phyloP scores from a whole-genome alignment of 306 rosid species.

The Hippophae rhamnoides region DNA sequence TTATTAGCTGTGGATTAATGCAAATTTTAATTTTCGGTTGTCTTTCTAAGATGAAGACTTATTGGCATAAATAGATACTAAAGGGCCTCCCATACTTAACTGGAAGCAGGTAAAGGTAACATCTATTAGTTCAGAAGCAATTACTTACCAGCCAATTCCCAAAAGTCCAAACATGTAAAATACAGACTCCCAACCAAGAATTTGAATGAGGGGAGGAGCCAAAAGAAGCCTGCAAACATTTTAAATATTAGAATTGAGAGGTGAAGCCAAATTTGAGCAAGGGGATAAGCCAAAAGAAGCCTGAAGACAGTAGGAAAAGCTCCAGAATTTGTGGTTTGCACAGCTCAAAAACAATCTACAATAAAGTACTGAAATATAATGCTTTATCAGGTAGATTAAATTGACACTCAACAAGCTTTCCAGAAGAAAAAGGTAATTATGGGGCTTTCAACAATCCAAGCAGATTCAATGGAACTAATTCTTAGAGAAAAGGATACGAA shows the following conservation, averaged over 20 bases:
- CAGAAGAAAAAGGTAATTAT: no score
- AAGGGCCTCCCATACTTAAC: neutral
- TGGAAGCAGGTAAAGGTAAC: constrained; percentile 1
- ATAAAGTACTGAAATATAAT: neutral
- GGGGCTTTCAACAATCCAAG: neutral
- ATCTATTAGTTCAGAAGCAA: constrained; percentile 13
- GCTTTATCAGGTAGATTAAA: neutral
- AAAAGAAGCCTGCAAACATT: constrained; percentile 67
- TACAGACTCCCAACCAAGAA: constrained; percentile 86
- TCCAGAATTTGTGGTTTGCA: no score
- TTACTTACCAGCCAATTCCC: constrained; percentile 82
- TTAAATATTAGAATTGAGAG: constrained; percentile 14
- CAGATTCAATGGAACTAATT: neutral
- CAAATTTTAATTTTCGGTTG: neutral
- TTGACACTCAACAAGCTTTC: neutral
- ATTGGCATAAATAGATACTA: neutral
- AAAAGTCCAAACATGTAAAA: constrained; percentile 71
- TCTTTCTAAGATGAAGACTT: neutral
- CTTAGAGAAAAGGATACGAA: no score
- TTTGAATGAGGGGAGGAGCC: constrained; percentile 90
- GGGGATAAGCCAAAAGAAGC: neutral
- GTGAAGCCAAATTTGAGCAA: no score
- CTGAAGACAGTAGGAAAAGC: neutral
- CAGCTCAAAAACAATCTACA: neutral
- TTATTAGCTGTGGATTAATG: no score